Evolutionary conservation across 2,329 filamentous ascomycete genomes (phyloP).

Genomic region (Hypocreales sp.): DNA sequence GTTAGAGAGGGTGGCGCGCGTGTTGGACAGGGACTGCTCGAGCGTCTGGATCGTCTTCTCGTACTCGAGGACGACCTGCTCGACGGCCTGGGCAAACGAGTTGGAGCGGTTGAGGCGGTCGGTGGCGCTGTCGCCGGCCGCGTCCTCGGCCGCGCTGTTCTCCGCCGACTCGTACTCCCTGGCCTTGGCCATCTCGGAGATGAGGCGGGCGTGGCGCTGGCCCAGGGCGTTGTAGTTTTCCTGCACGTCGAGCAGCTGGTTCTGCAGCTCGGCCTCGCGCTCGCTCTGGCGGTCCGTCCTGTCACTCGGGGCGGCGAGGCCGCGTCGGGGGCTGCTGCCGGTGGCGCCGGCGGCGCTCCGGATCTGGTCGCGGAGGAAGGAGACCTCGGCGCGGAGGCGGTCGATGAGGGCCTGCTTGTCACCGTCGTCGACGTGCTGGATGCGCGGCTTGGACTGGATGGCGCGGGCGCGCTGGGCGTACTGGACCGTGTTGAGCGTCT

Average conservation of each 20-base stretch:
- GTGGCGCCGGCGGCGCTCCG: conserved; percentile 63
- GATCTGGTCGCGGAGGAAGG: conserved; percentile 88
- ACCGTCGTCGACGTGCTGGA: conserved; percentile 83
- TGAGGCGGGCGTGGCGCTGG: conserved; percentile 86
- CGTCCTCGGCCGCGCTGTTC: conserved; percentile 37
- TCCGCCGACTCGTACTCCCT: conserved; percentile 52
- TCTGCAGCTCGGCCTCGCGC: conserved; percentile 79
- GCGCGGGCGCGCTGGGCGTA: conserved; percentile 92
- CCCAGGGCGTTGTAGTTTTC: conserved; percentile 90
- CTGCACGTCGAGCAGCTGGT: conserved; percentile 80
- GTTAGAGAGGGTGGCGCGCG: conserved; percentile 64
- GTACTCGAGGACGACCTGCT: conserved; percentile 92
- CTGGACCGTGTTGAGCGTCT: conserved; percentile 93
- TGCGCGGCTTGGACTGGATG: conserved; percentile 94
- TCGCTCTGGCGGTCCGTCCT: conserved; percentile 66
- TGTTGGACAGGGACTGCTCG: conserved; percentile 81
- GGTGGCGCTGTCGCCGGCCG: conserved; percentile 61
- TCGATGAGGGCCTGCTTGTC: conserved; percentile 94
- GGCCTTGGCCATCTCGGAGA: conserved; percentile 81
- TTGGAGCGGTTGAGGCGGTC: conserved; percentile 89
- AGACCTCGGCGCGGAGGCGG: conserved; percentile 80
- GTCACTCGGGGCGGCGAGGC: conserved; percentile 41
- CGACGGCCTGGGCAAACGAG: conserved; percentile 88
- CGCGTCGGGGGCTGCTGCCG: conserved; percentile 38
- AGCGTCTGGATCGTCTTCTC: conserved; percentile 95